These are phyloP conservation scores for Cordyceps pruinosa DNA, from an alignment of 2,329 filamentous ascomycete genomes.

Conservation along the genomic window DNA sequence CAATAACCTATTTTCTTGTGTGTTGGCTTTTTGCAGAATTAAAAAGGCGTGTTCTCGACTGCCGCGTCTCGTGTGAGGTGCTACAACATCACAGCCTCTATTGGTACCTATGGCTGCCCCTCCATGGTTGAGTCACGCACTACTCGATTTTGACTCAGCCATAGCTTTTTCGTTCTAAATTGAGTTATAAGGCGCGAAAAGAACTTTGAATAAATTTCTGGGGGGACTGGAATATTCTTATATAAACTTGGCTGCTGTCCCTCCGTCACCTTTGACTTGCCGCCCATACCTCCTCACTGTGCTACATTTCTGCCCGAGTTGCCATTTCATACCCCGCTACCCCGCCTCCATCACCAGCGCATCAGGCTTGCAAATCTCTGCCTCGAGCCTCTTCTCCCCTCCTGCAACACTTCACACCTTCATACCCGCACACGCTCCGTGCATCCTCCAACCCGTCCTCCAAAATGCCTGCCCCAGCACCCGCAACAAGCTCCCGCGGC, in stretches of 20 bases:
- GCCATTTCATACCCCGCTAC: conserved; percentile 10
- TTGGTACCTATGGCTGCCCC: background rate
- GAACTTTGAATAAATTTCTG: too few relatives aligned
- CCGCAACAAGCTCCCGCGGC: conserved; percentile 55
- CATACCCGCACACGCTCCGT: conserved; percentile 4
- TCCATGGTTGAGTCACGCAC: conserved; percentile 5
- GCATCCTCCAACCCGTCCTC: conserved; percentile 9
- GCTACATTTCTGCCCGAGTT: conserved; percentile 7
- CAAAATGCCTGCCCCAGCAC: conserved; percentile 38
- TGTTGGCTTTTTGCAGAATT: background rate
- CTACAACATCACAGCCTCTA: background rate
- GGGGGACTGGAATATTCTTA: too few relatives aligned
- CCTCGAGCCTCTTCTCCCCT: background rate
- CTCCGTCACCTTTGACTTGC: too few relatives aligned
- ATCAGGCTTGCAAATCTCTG: conserved; percentile 8
- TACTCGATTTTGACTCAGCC: conserved; percentile 1
- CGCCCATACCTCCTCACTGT: background rate
- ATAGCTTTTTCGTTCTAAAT: background rate
- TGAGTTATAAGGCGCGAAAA: background rate
- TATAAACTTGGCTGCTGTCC: too few relatives aligned
- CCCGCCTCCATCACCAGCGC: conserved; percentile 11
- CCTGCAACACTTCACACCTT: background rate
- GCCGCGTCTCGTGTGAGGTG: background rate
- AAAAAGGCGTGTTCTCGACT: background rate
- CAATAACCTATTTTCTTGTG: too few relatives aligned